A percentile compares a stretch with the other conserved stretches of the same genome.
Conservation (phyloP, 1,284 basidiomycete species). For the Malassezia furfur region DNA sequence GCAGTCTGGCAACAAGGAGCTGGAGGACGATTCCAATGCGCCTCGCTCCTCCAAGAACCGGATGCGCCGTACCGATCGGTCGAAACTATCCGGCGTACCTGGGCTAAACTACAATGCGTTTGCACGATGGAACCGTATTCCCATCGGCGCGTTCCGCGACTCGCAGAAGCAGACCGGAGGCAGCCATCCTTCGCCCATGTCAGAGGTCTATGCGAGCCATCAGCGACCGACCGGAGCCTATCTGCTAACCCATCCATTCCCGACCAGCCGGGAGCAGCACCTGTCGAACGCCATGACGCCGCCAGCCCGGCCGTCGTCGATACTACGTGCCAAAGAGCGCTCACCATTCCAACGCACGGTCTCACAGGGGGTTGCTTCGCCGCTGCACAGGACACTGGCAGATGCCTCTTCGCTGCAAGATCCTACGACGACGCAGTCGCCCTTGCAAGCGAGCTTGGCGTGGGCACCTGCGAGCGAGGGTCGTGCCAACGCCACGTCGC, state of each 20-base stretch:
- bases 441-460: not conserved
- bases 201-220: conserved; percentile 5
- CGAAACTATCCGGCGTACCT: not conserved
- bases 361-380: not conserved
- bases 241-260: conserved; percentile 24
- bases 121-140: conserved; percentile 42
- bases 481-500: not conserved
- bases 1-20: too few species aligned
- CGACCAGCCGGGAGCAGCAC: not conserved
- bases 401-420: not conserved
- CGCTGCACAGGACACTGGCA: conserved; percentile 13
- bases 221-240: conserved; percentile 30
- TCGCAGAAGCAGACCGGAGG: conserved; percentile 22
- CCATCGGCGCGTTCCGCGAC: conserved; percentile 44
- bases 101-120: conserved; percentile 36
- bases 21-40: too few species aligned
- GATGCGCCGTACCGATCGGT: not conserved
- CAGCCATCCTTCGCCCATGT: conserved; percentile 11
- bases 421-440: not conserved
- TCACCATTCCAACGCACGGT: conserved; percentile 4
- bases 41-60: too few species aligned
- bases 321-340: not conserved
- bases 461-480: not conserved
- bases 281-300: not conserved
- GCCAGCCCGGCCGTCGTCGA: not conserved